These are phyloP conservation scores for Puccinellia tenuiflora DNA, from an alignment of 176 grass and related monocot species.

Conservation along the genomic window DNA sequence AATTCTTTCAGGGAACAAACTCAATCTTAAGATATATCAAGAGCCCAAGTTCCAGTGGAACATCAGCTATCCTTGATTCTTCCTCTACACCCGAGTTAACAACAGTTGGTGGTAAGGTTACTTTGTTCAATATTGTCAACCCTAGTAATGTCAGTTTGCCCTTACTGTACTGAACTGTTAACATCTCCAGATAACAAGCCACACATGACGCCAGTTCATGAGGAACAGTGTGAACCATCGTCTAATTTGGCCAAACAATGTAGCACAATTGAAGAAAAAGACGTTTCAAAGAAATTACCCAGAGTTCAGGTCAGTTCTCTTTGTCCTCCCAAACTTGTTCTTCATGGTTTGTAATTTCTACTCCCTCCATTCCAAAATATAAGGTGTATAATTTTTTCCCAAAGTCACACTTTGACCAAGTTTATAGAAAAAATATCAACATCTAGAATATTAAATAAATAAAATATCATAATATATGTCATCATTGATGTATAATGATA, in stretches of 20 bases:
- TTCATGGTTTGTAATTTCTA: neutral
- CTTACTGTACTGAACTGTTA: slow-evolving; percentile 7
- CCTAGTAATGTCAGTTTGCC: neutral
- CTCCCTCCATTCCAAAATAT: neutral
- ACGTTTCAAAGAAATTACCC: slow-evolving; percentile 5
- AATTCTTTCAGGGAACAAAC: slow-evolving; percentile 49
- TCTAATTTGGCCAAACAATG: slow-evolving; percentile 13
- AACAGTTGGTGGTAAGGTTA: slow-evolving; percentile 36
- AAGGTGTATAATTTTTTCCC: neutral
- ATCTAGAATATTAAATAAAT: neutral
- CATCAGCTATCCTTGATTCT: slow-evolving; percentile 18
- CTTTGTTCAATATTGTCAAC: neutral
- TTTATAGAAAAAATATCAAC: neutral
- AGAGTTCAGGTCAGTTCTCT: slow-evolving; percentile 36
- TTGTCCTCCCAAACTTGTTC: neutral
- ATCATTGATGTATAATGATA: neutral
- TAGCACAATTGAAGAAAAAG: slow-evolving; percentile 3
- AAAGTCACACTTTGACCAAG: neutral
- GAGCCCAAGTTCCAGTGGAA: slow-evolving; percentile 23
- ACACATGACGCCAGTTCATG: neutral
- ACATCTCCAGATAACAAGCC: slow-evolving; percentile 30
- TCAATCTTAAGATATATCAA: slow-evolving; percentile 81
- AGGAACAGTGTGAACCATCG: slow-evolving; percentile 24
- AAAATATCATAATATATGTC: neutral
- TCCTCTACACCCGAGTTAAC: neutral